Base-by-base conservation (phyloP, 345 rosid genomes). In the Draba incana region DNA sequence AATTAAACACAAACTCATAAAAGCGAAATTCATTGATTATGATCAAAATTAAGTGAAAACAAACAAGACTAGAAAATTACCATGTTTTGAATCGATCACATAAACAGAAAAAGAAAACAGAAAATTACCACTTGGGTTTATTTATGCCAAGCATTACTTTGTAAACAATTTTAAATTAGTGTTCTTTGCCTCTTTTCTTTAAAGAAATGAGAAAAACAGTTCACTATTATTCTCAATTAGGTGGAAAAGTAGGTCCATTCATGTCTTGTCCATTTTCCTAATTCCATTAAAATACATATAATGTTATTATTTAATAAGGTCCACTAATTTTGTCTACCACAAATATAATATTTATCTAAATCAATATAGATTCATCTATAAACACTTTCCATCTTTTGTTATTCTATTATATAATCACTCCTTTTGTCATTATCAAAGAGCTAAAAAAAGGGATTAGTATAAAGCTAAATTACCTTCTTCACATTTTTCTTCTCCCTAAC, bases 401-500 rank as follows among this genome's bases (percentile, higher is more conserved):
- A 52, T 55, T 47, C 15, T 28, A 39, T 35, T 35, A 8, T 35
- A 8, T 30, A 16, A 15, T 53, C 23, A 57, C 31, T 48, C 12
- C 12, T 57, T 55, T 66, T 60, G 39, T 66, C 47, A 59, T 51
- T 59, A 74, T 59, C 67, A 72, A 9, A 25, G 0, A 64, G 39
- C 64, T 45, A 51, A 47, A 8, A 46, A 61, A 50, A 57, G 62
- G 27, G 30, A 1, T 49, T 74, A 12, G 44, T 11, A 50, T 10
- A 20, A 25, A 52, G 16, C 15, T 47, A 47, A 47, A 15, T 16
- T 78, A 86, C 92, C 92, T 86, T 86, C 84, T 83, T 84, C 35
- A 72, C 87, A 71, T 80, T 70, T 69, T 86, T 86, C 92, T 84
- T 86, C 84, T 86, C 92, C 66, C 87, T 78, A 69, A 86, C 92